Evolutionary conservation across 352 stramenopile species (phyloP).

Genomic region (Globisporangium alternatum): DNA sequence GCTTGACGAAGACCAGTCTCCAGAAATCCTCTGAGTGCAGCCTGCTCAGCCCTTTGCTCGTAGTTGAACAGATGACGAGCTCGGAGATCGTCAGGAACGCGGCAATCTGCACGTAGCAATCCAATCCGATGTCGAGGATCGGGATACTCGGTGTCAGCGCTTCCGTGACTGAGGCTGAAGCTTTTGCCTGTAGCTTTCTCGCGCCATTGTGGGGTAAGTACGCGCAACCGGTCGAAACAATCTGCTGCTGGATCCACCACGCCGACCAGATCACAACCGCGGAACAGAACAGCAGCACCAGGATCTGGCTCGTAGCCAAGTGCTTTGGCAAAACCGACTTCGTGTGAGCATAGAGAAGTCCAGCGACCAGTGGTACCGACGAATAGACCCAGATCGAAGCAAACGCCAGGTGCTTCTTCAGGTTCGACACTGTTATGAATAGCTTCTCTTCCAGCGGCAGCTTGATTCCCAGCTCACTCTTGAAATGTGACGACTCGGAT

Average conservation of each 20-base stretch:
- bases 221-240: constrained; percentile 18
- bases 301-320: constrained; percentile 26
- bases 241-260: constrained; percentile 50
- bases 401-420: constrained; percentile 14
- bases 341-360: constrained; percentile 27
- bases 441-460: constrained; percentile 11
- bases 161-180: background rate
- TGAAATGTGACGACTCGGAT: constrained; percentile 16
- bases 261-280: constrained; percentile 33
- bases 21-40: constrained; percentile 31
- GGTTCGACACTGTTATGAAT: constrained; percentile 1
- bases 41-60: constrained; percentile 18
- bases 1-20: constrained; percentile 23
- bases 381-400: constrained; percentile 23
- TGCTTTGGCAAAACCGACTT: constrained; percentile 28
- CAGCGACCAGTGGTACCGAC: constrained; percentile 9
- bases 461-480: background rate
- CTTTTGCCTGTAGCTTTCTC: background rate
- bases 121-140: constrained; percentile 19
- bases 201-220: background rate
- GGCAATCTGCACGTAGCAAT: constrained; percentile 36
- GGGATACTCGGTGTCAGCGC: background rate
- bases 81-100: constrained; percentile 35
- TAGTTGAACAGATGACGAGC: constrained; percentile 24
- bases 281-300: constrained; percentile 32